A percentile compares a stretch with the other conserved stretches of the same genome.
Evolutionary conservation across 306 rosid genomes (phyloP).

Genomic region (Erythrophleum fordii): DNA sequence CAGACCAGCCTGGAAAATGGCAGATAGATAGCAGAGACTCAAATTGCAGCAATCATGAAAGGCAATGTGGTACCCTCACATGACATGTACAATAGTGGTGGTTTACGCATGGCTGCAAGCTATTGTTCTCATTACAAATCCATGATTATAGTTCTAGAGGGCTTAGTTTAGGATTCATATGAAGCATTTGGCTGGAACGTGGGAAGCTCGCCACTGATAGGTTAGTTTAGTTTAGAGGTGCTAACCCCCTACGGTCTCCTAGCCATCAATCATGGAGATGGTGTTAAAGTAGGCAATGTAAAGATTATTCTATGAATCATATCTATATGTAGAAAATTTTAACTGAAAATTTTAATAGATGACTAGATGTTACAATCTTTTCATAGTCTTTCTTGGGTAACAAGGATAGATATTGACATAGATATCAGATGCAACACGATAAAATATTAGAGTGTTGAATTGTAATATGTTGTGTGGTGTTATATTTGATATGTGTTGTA

Average conservation of each 20-base stretch:
- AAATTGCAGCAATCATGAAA: conserved; percentile 41
- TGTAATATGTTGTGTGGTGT: not conserved
- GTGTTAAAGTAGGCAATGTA: conserved; percentile 42
- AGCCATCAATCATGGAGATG: conserved; percentile 35
- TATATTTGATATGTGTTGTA: not conserved
- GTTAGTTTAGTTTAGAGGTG: conserved; percentile 36
- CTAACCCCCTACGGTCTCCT: conserved; percentile 21
- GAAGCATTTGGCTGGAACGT: conserved; percentile 30
- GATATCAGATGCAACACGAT: too few relatives aligned
- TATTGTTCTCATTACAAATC: conserved; percentile 39
- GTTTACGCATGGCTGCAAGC: conserved; percentile 27
- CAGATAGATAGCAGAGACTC: conserved; percentile 32
- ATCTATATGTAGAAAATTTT: conserved; percentile 51
- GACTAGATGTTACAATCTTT: conserved; percentile 14
- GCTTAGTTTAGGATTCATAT: conserved; percentile 45
- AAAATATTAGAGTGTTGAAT: not conserved
- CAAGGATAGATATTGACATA: not conserved
- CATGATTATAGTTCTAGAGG: conserved; percentile 47
- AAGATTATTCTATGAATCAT: conserved; percentile 42
- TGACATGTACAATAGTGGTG: conserved; percentile 42
- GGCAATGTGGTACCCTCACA: conserved; percentile 27
- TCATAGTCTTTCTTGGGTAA: not conserved
- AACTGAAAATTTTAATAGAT: conserved; percentile 31
- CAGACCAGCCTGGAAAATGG: conserved; percentile 20
- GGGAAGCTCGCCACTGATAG: conserved; percentile 35